Conservation (phyloP, 495 filamentous ascomycete genomes). For the Penicillium turbatum region DNA sequence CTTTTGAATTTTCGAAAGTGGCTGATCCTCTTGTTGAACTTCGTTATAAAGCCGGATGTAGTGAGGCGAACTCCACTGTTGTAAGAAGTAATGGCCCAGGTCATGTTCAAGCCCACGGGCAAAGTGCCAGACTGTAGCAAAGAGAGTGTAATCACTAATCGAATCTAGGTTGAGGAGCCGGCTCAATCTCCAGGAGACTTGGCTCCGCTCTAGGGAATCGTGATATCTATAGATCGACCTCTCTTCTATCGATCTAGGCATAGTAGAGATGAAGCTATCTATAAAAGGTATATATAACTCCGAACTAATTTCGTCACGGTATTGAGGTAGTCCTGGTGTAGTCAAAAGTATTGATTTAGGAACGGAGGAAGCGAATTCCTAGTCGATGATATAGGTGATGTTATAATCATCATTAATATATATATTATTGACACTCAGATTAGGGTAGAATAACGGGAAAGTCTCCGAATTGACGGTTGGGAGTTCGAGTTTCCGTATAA, state of each 20-base stretch:
- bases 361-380: conserved; percentile 24
- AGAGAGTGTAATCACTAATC: conserved; percentile 13
- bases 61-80: conserved; percentile 13
- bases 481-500: conserved; percentile 17
- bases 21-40: conserved; percentile 17
- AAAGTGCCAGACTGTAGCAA: conserved; percentile 17
- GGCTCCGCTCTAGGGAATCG: conserved; percentile 9
- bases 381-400: conserved; percentile 37
- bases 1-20: conserved; percentile 16
- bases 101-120: conserved; percentile 9
- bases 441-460: conserved; percentile 19
- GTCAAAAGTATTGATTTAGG: conserved; percentile 24
- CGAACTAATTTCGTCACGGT: conserved; percentile 17
- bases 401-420: conserved; percentile 36
- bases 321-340: conserved; percentile 27
- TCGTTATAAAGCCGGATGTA: conserved; percentile 17
- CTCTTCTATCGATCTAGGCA: conserved; percentile 7
- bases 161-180: conserved; percentile 22
- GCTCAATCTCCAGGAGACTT: conserved; percentile 19
- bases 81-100: conserved; percentile 14
- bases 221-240: conserved; percentile 9
- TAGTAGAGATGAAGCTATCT: conserved; percentile 15
- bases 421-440: conserved; percentile 30
- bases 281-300: conserved; percentile 13
- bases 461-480: conserved; percentile 8